Conservation (phyloP, 2,329 filamentous ascomycete genomes). For the Ceratocystis huliohia region DNA sequence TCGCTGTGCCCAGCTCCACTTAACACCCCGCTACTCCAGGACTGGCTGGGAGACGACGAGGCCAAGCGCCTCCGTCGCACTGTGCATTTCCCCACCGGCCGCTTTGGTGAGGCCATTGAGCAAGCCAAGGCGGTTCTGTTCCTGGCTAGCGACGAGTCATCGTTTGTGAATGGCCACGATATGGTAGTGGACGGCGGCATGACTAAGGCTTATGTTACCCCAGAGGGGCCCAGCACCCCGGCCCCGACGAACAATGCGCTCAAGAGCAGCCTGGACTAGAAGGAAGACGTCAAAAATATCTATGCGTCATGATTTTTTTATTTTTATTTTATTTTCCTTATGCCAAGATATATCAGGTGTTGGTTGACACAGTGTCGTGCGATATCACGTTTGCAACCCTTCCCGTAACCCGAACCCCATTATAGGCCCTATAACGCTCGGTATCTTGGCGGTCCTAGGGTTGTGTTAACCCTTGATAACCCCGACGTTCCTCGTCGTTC, state of each 20-base stretch:
- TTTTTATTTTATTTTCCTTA: no score
- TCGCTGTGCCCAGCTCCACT: slow-evolving; percentile 78
- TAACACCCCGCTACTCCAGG: slow-evolving; percentile 70
- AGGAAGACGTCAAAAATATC: no score
- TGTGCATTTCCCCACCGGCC: slow-evolving; percentile 60
- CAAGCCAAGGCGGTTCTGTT: slow-evolving; percentile 64
- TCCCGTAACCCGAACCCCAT: no score
- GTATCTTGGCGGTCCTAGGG: not conserved
- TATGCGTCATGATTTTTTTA: no score
- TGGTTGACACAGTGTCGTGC: no score
- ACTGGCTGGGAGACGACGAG: slow-evolving; percentile 61
- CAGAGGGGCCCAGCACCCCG: slow-evolving; percentile 25
- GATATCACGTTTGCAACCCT: no score
- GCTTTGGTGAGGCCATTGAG: slow-evolving; percentile 67
- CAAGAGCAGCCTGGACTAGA: slow-evolving; percentile 28
- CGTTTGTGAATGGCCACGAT: slow-evolving; percentile 59
- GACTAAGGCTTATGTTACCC: slow-evolving; percentile 39
- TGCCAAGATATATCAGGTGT: no score
- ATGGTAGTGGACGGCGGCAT: slow-evolving; percentile 62
- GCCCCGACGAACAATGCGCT: slow-evolving; percentile 49
- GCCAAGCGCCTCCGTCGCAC: slow-evolving; percentile 58
- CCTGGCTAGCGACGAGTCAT: slow-evolving; percentile 60
- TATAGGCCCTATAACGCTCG: no score
- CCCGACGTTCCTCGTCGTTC: not conserved
- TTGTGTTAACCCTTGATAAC: not conserved